Conservation (phyloP, 495 filamentous ascomycete genomes). For the Talaromyces stipitatus region DNA sequence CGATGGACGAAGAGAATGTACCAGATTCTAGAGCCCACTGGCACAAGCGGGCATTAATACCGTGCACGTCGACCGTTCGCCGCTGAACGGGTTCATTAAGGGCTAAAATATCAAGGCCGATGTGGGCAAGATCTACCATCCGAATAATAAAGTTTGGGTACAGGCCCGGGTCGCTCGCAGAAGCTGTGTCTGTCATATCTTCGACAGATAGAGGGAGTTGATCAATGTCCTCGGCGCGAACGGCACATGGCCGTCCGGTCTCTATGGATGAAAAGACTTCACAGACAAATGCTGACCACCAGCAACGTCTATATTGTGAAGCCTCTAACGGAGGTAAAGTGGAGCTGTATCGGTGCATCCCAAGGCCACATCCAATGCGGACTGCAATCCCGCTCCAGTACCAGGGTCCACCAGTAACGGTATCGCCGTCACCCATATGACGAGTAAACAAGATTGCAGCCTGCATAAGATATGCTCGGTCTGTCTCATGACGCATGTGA, state of each 20-base stretch:
- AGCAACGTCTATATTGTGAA: background rate
- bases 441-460: constrained; percentile 13
- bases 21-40: background rate
- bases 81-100: background rate
- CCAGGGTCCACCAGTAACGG: constrained; percentile 8
- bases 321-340: background rate
- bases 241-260: constrained; percentile 12
- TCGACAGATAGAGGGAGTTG: constrained; percentile 1
- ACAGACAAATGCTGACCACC: constrained; percentile 11
- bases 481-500: constrained; percentile 12
- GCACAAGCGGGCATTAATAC: background rate
- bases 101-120: background rate
- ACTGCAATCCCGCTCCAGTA: constrained; percentile 14
- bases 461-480: constrained; percentile 11
- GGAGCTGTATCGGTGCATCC: constrained; percentile 11
- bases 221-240: constrained; percentile 9
- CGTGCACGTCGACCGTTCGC: background rate
- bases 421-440: constrained; percentile 10
- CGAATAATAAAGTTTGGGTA: background rate
- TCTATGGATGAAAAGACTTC: constrained; percentile 10
- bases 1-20: background rate
- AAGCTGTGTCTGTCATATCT: background rate
- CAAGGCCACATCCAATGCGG: constrained; percentile 15
- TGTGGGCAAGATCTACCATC: background rate
- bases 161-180: background rate